Evolutionary conservation across 768 basidiomycete genomes (phyloP), one percentile per base, ranked within the genome.

Genomic region (Lentinula sp.): DNA sequence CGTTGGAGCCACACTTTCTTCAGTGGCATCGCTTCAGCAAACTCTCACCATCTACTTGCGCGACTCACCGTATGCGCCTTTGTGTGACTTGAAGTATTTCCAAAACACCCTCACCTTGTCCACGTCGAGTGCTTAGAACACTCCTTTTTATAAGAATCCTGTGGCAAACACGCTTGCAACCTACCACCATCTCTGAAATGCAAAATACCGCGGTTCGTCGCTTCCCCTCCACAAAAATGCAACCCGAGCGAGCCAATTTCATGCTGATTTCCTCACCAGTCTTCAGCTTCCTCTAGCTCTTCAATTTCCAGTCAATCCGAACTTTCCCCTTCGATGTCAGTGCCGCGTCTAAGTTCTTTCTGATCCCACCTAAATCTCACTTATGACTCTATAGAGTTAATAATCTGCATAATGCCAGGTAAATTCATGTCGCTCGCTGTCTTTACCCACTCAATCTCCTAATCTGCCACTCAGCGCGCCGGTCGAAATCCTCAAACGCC

Each of bases 1-100:
- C 50, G 28, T 21, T 28, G 50, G 50, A 10, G 23, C 55, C 55
- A 54, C 40, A 31, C 65, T 67, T 62, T 66, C 49, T 39, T 39
- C 13, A 8, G 13, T 8, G 8, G 37, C 37, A 39, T 39, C 37
- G 37, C 37, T 49, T 43, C 66, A 46, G 46, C 45, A 71, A 64
- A 5, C 57, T 57, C 42, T 3, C 57, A 61, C 63, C 32, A 39
- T 55, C 48, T 10, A 40, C 13, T 45, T 52, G 35, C 49, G 18
- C 21, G 11, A 50, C 7, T 51, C 13, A 7, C 5, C 46, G n/a
- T 43, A 48, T 48, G 46, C 18, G 46, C 46, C 21, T 48, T 48
- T 48, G 18, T 18, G 46, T 23, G 46, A n/a, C 46, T 23, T 23
- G 21, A 48, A 48, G n/a, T 43, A 5, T 16, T n/a, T 16, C 21